Percentiles rank a stretch among this genome's conserved stretches.
These are phyloP conservation scores for Grigorovia jiainica DNA, from an alignment of 805 yeast genomes.

Conservation along the genomic window DNA sequence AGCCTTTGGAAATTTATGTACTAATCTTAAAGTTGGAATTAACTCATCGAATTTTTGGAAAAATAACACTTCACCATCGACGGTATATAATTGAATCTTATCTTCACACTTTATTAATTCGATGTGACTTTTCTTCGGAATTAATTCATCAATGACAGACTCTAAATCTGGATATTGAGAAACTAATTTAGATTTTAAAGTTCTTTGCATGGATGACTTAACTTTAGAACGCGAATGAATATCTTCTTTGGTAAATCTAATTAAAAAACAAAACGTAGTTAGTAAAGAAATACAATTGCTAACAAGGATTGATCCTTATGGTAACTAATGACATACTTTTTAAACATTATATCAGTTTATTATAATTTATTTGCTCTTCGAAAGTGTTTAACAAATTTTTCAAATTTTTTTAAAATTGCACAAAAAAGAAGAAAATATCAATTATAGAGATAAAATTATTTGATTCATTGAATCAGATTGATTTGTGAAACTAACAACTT, in stretches of 20 bases:
- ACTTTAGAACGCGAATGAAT: slow-evolving; percentile 84
- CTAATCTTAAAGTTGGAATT: slow-evolving; percentile 64
- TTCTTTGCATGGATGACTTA: slow-evolving; percentile 89
- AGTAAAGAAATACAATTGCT: neutral
- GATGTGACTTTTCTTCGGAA: slow-evolving; percentile 84
- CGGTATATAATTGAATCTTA: slow-evolving; percentile 65
- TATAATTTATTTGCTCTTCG: neutral
- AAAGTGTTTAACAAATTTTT: neutral
- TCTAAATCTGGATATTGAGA: slow-evolving; percentile 68
- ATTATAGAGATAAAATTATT: too few relatives aligned
- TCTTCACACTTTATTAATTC: slow-evolving; percentile 82
- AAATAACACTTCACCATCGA: slow-evolving; percentile 64
- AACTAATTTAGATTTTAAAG: slow-evolving; percentile 66
- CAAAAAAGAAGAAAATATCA: too few relatives aligned
- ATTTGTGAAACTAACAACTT: too few relatives aligned
- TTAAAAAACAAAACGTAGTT: neutral
- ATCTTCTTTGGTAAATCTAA: slow-evolving; percentile 70
- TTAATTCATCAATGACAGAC: slow-evolving; percentile 63
- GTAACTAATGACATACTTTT: slow-evolving; percentile 5
- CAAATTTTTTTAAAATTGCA: neutral
- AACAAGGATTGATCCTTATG: too few relatives aligned
- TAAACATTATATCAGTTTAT: slow-evolving; percentile 1
- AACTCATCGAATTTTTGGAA: slow-evolving; percentile 75
- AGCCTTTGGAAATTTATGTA: slow-evolving; percentile 72
- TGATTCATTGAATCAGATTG: too few relatives aligned